phyloP scores from a whole-genome alignment of 148 eudicot species.

The Fallopia convolvulus region DNA sequence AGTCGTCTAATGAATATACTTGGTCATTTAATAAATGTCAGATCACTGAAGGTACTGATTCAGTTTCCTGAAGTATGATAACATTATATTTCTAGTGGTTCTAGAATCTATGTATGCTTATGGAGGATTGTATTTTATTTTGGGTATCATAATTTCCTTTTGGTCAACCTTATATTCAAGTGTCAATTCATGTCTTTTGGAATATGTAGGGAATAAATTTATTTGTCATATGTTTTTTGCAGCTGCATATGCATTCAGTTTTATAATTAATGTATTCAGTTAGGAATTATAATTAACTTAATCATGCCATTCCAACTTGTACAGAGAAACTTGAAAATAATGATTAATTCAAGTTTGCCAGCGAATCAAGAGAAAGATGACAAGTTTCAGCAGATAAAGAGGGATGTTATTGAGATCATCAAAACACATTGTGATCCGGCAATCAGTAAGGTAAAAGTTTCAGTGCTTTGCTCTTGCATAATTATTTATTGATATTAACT shows the following conservation, averaged over 20 bases:
- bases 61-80: background rate
- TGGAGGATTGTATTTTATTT: background rate
- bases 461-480: background rate
- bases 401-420: conserved; percentile 75
- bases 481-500: background rate
- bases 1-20: conserved; percentile 85
- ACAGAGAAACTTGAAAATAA: conserved; percentile 77
- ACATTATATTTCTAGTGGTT: conserved; percentile 9
- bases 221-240: background rate
- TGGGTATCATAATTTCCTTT: background rate
- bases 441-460: conserved; percentile 51
- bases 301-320: conserved; percentile 9
- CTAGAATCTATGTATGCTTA: background rate
- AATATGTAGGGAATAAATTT: background rate
- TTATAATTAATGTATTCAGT: background rate
- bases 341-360: conserved; percentile 67
- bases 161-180: background rate
- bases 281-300: background rate
- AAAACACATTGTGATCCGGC: conserved; percentile 41
- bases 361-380: conserved; percentile 87
- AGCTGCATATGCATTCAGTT: conserved; percentile 5
- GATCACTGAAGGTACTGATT: conserved; percentile 72
- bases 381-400: conserved; percentile 65
- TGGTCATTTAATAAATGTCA: conserved; percentile 81
- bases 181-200: background rate